Base-by-base conservation (phyloP, 2,329 filamentous ascomycete species). In the Anthostomella pinea region DNA sequence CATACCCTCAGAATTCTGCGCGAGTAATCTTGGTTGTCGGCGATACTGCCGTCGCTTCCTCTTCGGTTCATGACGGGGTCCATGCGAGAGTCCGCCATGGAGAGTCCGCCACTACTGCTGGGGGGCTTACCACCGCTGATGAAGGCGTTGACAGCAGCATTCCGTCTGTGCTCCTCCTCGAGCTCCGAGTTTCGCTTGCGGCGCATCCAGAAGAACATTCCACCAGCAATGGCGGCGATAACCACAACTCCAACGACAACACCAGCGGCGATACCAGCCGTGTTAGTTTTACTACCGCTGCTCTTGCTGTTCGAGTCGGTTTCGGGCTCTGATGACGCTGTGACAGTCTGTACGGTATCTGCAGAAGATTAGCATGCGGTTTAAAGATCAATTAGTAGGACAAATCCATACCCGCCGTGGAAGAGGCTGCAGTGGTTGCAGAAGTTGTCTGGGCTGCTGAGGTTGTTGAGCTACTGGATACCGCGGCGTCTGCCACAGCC, bases 1-100 rank as follows among this genome's bases (percentile, higher is more conserved):
- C 78, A 50, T 76, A 95, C 91, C 81, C 94, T 87, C 59, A 97
- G 77, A 65, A 97, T 96, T 68, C 87, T 85, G 68, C 91, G 81
- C 46, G 91, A 96, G 69, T 95, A 97, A 64, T 97, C 91, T 66
- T 95, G 82, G 66, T 96, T 94, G 63, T 97, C 91, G 34, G 90
- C 91, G 63, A 97, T 96, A 65, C 90, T 96, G 52, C 91, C 91
- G 57, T 93, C 87, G 66, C 91, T 96, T 69, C 91, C 77, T 64
- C 90, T 80, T 58, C 88, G 77, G 52, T 89, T 79, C 75, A 94
- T 83, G 48, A 89, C 82, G 6, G 89, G 88, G 49, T 97, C 91
- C 39, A 96, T 79, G 37, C 91, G 81, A 26, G 86, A 83, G 59
- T 97, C 91, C 10, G 80, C 80, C 67, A 87, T 83, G 8, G 86